Evolutionary conservation across 2,329 filamentous ascomycete species (phyloP).

Genomic region (Fusarium circinatum): DNA sequence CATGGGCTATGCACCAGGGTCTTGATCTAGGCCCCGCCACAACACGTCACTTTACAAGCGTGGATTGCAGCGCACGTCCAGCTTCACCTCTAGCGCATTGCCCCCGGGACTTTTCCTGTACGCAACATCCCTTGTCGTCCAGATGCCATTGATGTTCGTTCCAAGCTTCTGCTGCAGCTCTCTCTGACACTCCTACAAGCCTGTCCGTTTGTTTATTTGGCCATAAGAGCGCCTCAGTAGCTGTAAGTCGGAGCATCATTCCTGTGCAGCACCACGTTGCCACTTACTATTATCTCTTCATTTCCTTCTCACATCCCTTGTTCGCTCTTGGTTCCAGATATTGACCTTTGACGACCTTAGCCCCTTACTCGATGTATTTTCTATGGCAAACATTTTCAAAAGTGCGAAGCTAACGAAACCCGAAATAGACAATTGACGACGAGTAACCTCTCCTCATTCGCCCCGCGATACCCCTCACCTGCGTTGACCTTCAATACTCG

Average conservation of each 20-base stretch:
- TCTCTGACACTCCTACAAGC: constrained; percentile 32
- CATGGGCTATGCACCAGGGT: constrained; percentile 28
- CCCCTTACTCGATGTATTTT: not conserved
- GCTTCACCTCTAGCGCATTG: constrained; percentile 37
- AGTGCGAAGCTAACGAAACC: constrained; percentile 62
- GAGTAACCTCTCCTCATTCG: constrained; percentile 65
- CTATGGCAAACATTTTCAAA: constrained; percentile 55
- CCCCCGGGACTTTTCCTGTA: constrained; percentile 30
- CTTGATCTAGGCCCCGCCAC: constrained; percentile 41
- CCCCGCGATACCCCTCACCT: constrained; percentile 74
- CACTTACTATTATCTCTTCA: constrained; percentile 2
- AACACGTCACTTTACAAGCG: constrained; percentile 44
- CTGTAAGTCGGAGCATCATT: constrained; percentile 33
- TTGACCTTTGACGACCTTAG: not conserved
- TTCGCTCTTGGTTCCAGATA: not conserved
- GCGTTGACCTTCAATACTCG: constrained; percentile 75
- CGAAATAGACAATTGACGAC: constrained; percentile 71
- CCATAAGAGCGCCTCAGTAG: constrained; percentile 25
- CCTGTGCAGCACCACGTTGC: constrained; percentile 11
- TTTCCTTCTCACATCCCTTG: not conserved
- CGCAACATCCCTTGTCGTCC: constrained; percentile 31
- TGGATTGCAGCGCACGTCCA: constrained; percentile 41
- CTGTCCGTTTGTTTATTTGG: constrained; percentile 10
- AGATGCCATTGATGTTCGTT: constrained; percentile 21
- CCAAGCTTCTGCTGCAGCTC: constrained; percentile 18